Conservation (phyloP, 2,329 filamentous ascomycete genomes). For the Neurospora sp. region DNA sequence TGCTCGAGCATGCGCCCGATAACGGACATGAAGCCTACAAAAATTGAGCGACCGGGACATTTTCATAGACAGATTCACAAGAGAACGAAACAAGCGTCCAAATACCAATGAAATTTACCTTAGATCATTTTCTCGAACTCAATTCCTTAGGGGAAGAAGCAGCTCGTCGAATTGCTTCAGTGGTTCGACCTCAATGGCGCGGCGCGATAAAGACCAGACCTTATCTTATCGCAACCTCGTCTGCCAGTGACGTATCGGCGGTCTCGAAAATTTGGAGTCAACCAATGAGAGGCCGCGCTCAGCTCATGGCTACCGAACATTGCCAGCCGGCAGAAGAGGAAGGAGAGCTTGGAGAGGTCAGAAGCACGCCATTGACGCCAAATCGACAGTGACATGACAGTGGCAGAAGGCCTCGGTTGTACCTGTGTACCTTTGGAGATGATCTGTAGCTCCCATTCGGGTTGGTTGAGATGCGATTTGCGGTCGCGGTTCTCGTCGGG, state of each 20-base stretch:
- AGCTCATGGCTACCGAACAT: neutral
- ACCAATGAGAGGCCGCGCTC: neutral
- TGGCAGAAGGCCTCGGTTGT: neutral
- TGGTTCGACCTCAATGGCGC: neutral
- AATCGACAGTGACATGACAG: neutral
- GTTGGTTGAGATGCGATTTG: neutral
- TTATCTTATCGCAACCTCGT: conserved; percentile 16
- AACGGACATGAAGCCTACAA: neutral
- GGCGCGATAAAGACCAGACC: neutral
- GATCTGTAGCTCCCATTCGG: neutral
- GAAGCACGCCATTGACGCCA: neutral
- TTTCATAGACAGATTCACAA: neutral
- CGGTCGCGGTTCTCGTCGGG: neutral
- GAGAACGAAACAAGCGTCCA: neutral
- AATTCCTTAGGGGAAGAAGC: neutral
- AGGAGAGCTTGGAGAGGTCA: neutral
- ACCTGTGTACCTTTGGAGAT: neutral
- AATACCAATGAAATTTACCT: too few species aligned
- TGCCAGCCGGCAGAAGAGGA: conserved; percentile 8
- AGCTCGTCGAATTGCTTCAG: neutral
- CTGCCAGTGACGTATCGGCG: conserved; percentile 17
- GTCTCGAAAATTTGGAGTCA: conserved; percentile 8
- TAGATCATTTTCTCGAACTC: too few species aligned
- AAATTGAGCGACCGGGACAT: neutral
- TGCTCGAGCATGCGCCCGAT: neutral